A percentile compares a stretch with the other conserved stretches of the same genome.
Evolutionary conservation across 2,329 filamentous ascomycete species (phyloP).

Genomic region (Xylariaceae sp.): DNA sequence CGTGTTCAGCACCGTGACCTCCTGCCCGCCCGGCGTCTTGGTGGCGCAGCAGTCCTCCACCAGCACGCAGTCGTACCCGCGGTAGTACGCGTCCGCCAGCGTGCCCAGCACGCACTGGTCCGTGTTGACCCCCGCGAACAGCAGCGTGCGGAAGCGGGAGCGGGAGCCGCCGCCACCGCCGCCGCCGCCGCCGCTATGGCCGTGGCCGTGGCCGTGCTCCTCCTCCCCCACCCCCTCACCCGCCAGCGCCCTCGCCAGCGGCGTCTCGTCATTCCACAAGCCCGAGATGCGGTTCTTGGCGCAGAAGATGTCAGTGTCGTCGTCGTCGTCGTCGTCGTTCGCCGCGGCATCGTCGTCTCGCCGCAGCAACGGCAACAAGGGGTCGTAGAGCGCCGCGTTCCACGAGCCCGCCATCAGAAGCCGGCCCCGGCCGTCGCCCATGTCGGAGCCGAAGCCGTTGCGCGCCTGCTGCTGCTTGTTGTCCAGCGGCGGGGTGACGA

Average conservation of each 20-base stretch:
- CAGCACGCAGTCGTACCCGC: conserved; percentile 48
- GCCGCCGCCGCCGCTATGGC: neutral
- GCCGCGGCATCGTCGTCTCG: conserved; percentile 10
- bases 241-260: conserved; percentile 20
- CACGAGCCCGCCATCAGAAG: conserved; percentile 44
- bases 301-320: conserved; percentile 38
- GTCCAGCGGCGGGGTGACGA: conserved; percentile 17
- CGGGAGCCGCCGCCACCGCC: no score
- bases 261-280: conserved; percentile 39
- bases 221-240: no score
- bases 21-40: conserved; percentile 31
- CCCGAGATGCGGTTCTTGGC: conserved; percentile 53
- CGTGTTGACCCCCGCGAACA: conserved; percentile 54
- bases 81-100: conserved; percentile 45
- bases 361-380: conserved; percentile 32
- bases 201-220: neutral
- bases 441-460: conserved; percentile 38
- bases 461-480: conserved; percentile 7
- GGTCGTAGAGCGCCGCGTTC: conserved; percentile 46
- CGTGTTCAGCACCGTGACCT: conserved; percentile 28
- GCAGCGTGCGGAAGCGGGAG: conserved; percentile 31
- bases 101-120: conserved; percentile 54
- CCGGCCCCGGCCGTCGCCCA: conserved; percentile 33
- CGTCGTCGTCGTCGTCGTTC: conserved; percentile 5
- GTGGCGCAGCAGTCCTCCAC: conserved; percentile 47